Evolutionary conservation across 2,329 filamentous ascomycete species (phyloP).

Genomic region (Scytalidium lignicola): DNA sequence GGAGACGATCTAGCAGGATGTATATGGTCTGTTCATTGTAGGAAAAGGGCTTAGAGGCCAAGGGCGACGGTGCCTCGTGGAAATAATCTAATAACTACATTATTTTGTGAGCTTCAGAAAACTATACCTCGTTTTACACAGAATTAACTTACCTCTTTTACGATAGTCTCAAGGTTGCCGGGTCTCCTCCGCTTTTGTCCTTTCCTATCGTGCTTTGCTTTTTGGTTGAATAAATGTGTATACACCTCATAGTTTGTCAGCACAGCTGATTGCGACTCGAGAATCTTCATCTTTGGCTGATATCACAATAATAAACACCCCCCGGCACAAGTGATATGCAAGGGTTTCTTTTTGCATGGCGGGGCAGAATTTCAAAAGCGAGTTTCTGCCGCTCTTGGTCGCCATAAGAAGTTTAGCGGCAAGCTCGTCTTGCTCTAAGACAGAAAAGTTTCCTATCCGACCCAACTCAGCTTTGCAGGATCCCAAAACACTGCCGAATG

Average conservation of each 20-base stretch:
- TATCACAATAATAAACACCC: neutral
- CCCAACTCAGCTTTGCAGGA: neutral
- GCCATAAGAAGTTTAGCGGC: neutral
- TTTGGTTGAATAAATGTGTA: constrained; percentile 55
- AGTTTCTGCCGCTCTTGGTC: neutral
- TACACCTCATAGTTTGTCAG: constrained; percentile 72
- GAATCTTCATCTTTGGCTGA: constrained; percentile 54
- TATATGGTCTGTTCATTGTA: constrained; percentile 50
- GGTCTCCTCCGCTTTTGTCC: constrained; percentile 32
- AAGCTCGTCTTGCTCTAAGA: neutral
- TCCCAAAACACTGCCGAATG: neutral
- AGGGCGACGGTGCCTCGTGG: constrained; percentile 47
- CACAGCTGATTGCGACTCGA: constrained; percentile 64
- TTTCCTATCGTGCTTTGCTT: constrained; percentile 25
- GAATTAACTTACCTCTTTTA: constrained; percentile 52
- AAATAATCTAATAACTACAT: constrained; percentile 57
- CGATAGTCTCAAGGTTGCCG: constrained; percentile 54
- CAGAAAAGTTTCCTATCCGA: neutral
- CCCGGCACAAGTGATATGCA: neutral
- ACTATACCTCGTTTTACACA: neutral
- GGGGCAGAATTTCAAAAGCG: neutral
- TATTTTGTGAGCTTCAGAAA: neutral
- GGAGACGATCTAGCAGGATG: constrained; percentile 49
- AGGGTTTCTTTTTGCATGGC: neutral
- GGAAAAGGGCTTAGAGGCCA: constrained; percentile 32